Percentiles rank a stretch among this genome's conserved stretches.
phyloP scores from a whole-genome alignment of 2,329 filamentous ascomycete genomes.

The Aspergillus cejpii region DNA sequence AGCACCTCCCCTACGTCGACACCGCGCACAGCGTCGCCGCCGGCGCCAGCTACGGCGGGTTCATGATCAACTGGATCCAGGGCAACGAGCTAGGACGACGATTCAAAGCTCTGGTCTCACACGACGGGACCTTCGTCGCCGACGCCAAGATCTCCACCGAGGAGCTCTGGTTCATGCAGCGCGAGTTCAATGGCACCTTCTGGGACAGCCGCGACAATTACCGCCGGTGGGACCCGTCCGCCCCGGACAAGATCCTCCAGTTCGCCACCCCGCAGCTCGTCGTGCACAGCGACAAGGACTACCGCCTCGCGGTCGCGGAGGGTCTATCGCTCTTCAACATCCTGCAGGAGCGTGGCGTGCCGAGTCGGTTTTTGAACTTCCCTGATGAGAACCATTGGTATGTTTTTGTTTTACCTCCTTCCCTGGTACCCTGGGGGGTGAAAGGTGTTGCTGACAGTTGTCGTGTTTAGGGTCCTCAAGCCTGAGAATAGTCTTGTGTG shows the following conservation, averaged over 20 bases:
- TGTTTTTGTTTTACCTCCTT: conserved; percentile 10
- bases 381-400: conserved; percentile 63
- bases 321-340: conserved; percentile 75
- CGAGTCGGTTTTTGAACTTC: conserved; percentile 70
- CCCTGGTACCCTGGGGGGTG: neutral
- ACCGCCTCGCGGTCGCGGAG: conserved; percentile 74
- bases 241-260: conserved; percentile 52
- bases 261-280: conserved; percentile 79
- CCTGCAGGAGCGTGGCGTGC: conserved; percentile 64
- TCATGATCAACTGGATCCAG: conserved; percentile 72
- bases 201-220: conserved; percentile 56
- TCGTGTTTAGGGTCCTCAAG: conserved; percentile 60
- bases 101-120: conserved; percentile 82
- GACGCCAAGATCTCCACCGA: conserved; percentile 46
- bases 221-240: conserved; percentile 60
- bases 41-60: conserved; percentile 40
- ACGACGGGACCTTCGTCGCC: conserved; percentile 74
- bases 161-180: conserved; percentile 49
- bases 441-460: neutral
- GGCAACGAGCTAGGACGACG: conserved; percentile 73
- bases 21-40: conserved; percentile 36
- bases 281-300: conserved; percentile 80
- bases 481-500: conserved; percentile 83
- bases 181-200: conserved; percentile 45
- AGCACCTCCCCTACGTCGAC: conserved; percentile 35